Conservation (phyloP, 805 yeast genomes). For the Candida qinlingensis region DNA sequence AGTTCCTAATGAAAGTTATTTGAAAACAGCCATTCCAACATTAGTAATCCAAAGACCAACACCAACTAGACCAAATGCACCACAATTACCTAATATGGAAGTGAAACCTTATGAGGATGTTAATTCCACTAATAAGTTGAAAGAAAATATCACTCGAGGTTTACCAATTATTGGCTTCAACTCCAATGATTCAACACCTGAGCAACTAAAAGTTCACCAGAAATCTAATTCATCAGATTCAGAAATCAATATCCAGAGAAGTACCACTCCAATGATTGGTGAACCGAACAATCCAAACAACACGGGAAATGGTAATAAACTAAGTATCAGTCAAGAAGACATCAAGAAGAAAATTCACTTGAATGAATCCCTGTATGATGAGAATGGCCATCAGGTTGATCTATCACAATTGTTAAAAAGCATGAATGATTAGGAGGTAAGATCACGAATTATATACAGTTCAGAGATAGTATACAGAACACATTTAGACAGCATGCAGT, state of each 20-base stretch:
- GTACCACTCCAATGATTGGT: slow-evolving; percentile 22
- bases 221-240: slow-evolving; percentile 1
- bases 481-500: background rate
- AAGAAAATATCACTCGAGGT: too few species aligned
- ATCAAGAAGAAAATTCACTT: slow-evolving; percentile 1
- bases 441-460: too few species aligned
- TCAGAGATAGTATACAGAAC: background rate
- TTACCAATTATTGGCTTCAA: too few species aligned
- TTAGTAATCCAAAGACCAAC: slow-evolving; percentile 13
- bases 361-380: slow-evolving; percentile 4
- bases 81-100: background rate
- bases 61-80: slow-evolving; percentile 11
- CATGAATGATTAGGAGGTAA: background rate
- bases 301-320: slow-evolving; percentile 1
- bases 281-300: slow-evolving; percentile 2
- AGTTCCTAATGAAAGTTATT: background rate
- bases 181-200: too few species aligned
- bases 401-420: background rate
- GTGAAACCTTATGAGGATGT: background rate
- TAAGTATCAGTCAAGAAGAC: background rate
- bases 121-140: too few species aligned
- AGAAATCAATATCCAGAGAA: slow-evolving; percentile 1
- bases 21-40: slow-evolving; percentile 2
- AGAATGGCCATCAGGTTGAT: slow-evolving; percentile 4
- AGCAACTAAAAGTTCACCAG: background rate